Evolutionary conservation across 441 rosid species (phyloP).

Genomic region (Omphalea diandra): DNA sequence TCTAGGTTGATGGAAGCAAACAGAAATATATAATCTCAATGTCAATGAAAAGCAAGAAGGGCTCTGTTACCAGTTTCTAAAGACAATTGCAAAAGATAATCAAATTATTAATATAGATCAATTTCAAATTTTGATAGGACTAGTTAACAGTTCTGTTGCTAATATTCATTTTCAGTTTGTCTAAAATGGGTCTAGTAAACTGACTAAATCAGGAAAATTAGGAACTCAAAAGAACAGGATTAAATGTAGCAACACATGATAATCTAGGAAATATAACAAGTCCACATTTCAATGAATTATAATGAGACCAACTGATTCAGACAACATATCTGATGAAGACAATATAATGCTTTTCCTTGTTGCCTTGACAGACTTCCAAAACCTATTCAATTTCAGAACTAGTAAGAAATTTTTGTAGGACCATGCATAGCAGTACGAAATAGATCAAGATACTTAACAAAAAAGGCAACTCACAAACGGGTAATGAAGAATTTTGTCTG

Average conservation of each 20-base stretch:
- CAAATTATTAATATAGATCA: neutral
- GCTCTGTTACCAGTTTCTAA: neutral
- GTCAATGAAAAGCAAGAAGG: neutral
- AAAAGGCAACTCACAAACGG: slow-evolving; percentile 51
- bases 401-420: neutral
- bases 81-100: neutral
- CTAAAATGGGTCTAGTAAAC: slow-evolving; percentile 1
- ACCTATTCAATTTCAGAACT: slow-evolving; percentile 1
- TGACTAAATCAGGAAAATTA: slow-evolving; percentile 2
- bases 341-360: neutral
- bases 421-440: neutral
- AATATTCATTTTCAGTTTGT: neutral
- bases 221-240: neutral
- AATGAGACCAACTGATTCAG: neutral
- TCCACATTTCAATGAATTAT: too few species aligned
- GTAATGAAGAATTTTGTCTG: slow-evolving; percentile 76
- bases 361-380: neutral
- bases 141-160: neutral
- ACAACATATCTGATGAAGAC: neutral
- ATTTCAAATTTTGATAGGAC: neutral
- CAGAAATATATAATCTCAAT: neutral
- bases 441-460: neutral
- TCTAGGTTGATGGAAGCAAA: neutral
- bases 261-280: neutral
- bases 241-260: neutral